Evolutionary conservation across 148 eudicot species (phyloP).

Genomic region (Vaccinium macrocarpon): DNA sequence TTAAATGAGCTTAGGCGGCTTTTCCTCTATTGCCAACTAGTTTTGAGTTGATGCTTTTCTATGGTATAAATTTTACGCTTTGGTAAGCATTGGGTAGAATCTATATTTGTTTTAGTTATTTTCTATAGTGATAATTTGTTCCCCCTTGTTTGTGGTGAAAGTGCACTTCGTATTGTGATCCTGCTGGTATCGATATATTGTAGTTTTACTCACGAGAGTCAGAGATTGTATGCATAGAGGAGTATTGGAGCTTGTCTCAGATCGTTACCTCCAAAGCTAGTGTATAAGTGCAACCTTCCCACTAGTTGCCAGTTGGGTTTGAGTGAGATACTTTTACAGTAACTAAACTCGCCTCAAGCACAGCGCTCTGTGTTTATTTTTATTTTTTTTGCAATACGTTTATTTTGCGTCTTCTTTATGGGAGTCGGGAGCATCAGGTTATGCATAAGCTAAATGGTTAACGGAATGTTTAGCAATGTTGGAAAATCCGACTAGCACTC

Average conservation of each 20-base stretch:
- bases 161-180: not conserved
- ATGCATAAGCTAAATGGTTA: not conserved
- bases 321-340: not conserved
- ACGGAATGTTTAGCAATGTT: not conserved
- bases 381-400: not conserved
- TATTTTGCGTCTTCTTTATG: not conserved
- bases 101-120: not conserved
- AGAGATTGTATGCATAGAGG: too few relatives aligned
- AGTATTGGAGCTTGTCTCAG: not conserved
- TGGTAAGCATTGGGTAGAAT: not conserved
- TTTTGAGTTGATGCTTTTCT: not conserved
- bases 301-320: not conserved
- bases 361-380: not conserved
- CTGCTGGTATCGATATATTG: not conserved
- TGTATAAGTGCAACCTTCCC: not conserved
- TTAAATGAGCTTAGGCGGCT: not conserved
- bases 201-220: not conserved
- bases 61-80: not conserved
- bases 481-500: not conserved
- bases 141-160: not conserved
- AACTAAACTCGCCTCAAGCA: not conserved
- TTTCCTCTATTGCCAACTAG: not conserved
- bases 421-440: not conserved
- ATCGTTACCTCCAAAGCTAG: not conserved
- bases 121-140: not conserved